Conservation (phyloP, 2,329 filamentous ascomycete species). For the Colletotrichum trifolii region DNA sequence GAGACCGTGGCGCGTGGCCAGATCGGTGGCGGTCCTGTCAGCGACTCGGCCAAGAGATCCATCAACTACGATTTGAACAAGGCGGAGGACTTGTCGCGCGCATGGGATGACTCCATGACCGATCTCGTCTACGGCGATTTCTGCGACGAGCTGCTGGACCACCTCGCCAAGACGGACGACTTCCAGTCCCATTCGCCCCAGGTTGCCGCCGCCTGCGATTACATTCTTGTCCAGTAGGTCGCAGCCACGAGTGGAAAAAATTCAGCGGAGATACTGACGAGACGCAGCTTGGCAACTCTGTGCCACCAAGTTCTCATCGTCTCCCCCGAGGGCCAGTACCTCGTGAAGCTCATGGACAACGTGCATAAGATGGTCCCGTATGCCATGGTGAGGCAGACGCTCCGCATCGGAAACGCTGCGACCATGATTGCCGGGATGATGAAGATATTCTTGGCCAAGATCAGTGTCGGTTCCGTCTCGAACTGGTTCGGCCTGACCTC, state of each 20-base stretch:
- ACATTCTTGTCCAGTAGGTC: slow-evolving; percentile 74
- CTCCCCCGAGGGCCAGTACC: slow-evolving; percentile 79
- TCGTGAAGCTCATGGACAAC: slow-evolving; percentile 77
- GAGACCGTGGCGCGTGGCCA: slow-evolving; percentile 76
- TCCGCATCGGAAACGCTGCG: slow-evolving; percentile 81
- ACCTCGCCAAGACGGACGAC: slow-evolving; percentile 68
- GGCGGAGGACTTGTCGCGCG: slow-evolving; percentile 69
- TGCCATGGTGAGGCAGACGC: slow-evolving; percentile 75
- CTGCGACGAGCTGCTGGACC: slow-evolving; percentile 72
- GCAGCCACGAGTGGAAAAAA: background rate
- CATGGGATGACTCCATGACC: slow-evolving; percentile 75
- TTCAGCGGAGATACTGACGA: background rate
- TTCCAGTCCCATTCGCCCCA: slow-evolving; percentile 72
- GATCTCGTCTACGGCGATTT: slow-evolving; percentile 75
- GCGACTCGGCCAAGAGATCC: slow-evolving; percentile 35
- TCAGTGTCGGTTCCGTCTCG: slow-evolving; percentile 78
- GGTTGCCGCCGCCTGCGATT: slow-evolving; percentile 73
- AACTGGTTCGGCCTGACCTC: slow-evolving; percentile 83
- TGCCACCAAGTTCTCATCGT: slow-evolving; percentile 79
- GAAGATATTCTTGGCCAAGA: slow-evolving; percentile 78
- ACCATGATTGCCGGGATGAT: slow-evolving; percentile 84
- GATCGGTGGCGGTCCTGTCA: slow-evolving; percentile 67
- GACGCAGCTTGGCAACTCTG: slow-evolving; percentile 73
- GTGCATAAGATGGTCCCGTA: slow-evolving; percentile 79
- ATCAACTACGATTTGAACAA: slow-evolving; percentile 66